phyloP scores from a whole-genome alignment of 805 yeast genomes.

The Ogataea angusta region DNA sequence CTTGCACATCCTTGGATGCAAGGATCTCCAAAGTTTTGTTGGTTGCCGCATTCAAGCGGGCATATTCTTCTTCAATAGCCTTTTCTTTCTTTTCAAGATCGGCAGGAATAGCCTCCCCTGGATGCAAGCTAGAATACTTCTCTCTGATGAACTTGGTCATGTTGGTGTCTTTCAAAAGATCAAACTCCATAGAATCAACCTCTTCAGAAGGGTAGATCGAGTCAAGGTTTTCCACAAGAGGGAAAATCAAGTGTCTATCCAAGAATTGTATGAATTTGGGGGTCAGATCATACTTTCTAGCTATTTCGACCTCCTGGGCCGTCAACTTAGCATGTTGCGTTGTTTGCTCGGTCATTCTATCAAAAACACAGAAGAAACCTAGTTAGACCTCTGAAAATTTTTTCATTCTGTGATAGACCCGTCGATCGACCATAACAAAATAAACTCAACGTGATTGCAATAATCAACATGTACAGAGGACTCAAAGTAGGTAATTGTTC shows the following conservation, averaged over 20 bases:
- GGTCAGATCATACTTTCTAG: constrained; percentile 52
- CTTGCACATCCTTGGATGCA: constrained; percentile 48
- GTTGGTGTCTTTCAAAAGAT: constrained; percentile 54
- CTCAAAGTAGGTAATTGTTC: constrained; percentile 9
- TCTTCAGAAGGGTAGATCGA: constrained; percentile 38
- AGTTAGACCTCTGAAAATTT: constrained; percentile 9
- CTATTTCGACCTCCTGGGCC: constrained; percentile 37
- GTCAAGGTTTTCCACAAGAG: constrained; percentile 46
- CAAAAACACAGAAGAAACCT: constrained; percentile 1
- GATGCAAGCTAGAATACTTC: constrained; percentile 41
- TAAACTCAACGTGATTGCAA: constrained; percentile 1
- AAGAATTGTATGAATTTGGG: constrained; percentile 52
- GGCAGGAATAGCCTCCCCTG: constrained; percentile 38
- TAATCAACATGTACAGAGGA: constrained; percentile 6
- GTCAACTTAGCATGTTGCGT: constrained; percentile 21
- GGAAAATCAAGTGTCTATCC: constrained; percentile 59
- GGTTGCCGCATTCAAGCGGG: constrained; percentile 40
- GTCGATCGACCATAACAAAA: constrained; percentile 9
- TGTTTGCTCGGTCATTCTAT: constrained; percentile 6
- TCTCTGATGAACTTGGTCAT: constrained; percentile 50
- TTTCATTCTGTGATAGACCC: constrained; percentile 8
- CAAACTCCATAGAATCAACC: constrained; percentile 46
- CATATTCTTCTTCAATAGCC: constrained; percentile 37
- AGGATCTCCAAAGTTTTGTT: constrained; percentile 44
- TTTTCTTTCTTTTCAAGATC: constrained; percentile 40